A percentile compares a stretch with the other conserved stretches of the same genome.
Evolutionary conservation across 1,139 yeast genomes (phyloP).

Genomic region (Blastobotrys arbuscula): DNA sequence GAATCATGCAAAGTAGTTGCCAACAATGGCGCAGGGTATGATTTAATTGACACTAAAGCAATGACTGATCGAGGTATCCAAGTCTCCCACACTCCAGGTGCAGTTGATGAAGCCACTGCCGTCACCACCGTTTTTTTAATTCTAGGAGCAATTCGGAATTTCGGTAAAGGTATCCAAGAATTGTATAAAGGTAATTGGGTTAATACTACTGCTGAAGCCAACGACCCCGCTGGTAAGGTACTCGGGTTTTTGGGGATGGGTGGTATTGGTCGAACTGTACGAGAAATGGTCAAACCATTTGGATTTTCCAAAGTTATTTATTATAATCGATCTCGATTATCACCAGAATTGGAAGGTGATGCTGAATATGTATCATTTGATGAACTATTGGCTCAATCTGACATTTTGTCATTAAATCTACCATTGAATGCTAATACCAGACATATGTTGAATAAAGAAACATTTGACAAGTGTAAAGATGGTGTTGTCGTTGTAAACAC

Average conservation of each 20-base stretch:
- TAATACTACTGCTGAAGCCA: constrained; percentile 32
- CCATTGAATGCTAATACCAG: constrained; percentile 51
- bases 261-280: constrained; percentile 70
- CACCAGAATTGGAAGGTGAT: constrained; percentile 47
- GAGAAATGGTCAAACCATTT: constrained; percentile 59
- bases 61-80: constrained; percentile 48
- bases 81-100: constrained; percentile 61
- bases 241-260: constrained; percentile 79
- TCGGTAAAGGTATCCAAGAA: constrained; percentile 36
- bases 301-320: constrained; percentile 58
- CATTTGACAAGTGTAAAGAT: constrained; percentile 55
- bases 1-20: constrained; percentile 55
- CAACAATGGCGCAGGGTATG: constrained; percentile 94
- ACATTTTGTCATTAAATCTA: constrained; percentile 56
- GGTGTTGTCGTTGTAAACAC: constrained; percentile 64
- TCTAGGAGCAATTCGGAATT: constrained; percentile 58
- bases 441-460: constrained; percentile 52
- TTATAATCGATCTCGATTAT: constrained; percentile 54
- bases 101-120: constrained; percentile 74
- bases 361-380: constrained; percentile 52
- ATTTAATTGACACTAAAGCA: constrained; percentile 48
- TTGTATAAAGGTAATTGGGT: constrained; percentile 38
- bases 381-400: constrained; percentile 50
- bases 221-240: constrained; percentile 57
- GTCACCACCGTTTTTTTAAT: constrained; percentile 60